These are phyloP conservation scores for Silene vulgaris DNA, from an alignment of 179 eudicot species.

Conservation along the genomic window DNA sequence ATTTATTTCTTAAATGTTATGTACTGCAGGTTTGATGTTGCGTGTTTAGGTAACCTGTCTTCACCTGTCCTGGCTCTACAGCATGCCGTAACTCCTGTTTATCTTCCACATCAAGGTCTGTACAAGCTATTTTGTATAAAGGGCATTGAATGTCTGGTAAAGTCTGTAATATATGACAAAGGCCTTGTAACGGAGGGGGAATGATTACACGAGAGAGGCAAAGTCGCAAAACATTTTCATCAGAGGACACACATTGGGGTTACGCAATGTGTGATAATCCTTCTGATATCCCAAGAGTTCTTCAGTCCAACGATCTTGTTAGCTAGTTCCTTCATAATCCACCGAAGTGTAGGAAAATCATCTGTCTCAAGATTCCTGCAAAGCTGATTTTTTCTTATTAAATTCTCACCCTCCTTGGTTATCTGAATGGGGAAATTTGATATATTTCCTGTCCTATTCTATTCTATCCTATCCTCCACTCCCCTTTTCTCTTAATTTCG, in stretches of 20 bases:
- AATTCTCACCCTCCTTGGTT: background rate
- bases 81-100: constrained; percentile 58
- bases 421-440: background rate
- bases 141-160: background rate
- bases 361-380: background rate
- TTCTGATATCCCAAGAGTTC: background rate
- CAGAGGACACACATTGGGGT: background rate
- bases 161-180: constrained; percentile 4
- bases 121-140: background rate
- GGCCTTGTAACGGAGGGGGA: background rate
- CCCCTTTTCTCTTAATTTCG: background rate
- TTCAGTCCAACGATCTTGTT: background rate
- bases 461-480: background rate
- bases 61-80: constrained; percentile 85
- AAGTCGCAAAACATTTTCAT: background rate
- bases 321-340: background rate
- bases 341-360: background rate
- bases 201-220: background rate
- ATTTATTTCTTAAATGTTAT: constrained; percentile 15
- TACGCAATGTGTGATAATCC: background rate
- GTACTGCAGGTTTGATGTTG: constrained; percentile 83
- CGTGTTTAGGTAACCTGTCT: constrained; percentile 59
- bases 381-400: background rate
- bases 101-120: constrained; percentile 43
- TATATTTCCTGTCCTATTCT: background rate